Conservation (phyloP, 73 alveolate species). For the Tetrahymena malaccensis region DNA sequence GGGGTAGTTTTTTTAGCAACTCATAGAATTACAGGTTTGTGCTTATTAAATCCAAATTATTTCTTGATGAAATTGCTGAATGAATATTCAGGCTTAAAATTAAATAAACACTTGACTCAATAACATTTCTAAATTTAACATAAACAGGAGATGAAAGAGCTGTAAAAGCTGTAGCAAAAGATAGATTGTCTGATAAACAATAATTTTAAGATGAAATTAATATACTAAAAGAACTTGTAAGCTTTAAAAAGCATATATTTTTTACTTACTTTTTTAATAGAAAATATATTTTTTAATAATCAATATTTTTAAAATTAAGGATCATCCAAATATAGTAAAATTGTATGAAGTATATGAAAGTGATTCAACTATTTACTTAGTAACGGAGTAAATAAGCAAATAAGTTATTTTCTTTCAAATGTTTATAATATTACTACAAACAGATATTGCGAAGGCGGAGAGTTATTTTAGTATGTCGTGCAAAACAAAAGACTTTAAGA, state of each 20-base stretch:
- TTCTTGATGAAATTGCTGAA: not conserved
- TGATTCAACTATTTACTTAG: constrained; percentile 27
- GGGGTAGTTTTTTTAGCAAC: constrained; percentile 56
- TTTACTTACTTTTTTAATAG: no score
- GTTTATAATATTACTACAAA: not conserved
- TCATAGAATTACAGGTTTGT: constrained; percentile 46
- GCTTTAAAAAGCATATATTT: no score
- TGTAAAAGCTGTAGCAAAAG: constrained; percentile 59
- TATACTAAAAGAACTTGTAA: constrained; percentile 51
- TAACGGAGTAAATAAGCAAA: constrained; percentile 13
- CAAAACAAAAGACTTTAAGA: constrained; percentile 56
- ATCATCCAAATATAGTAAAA: constrained; percentile 45
- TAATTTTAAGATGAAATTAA: constrained; percentile 58
- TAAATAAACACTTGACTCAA: no score
- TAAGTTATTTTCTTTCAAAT: not conserved
- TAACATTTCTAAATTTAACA: not conserved
- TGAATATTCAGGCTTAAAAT: not conserved
- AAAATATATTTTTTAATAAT: no score
- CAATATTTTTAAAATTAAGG: no score
- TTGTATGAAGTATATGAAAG: constrained; percentile 41
- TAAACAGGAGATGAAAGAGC: constrained; percentile 46
- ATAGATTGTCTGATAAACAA: constrained; percentile 49
- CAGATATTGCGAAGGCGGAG: constrained; percentile 70
- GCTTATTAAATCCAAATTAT: not conserved
- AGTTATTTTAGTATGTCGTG: constrained; percentile 63